Percentiles rank a stretch among this genome's conserved stretches.
phyloP scores from a whole-genome alignment of 2,329 filamentous ascomycete species.

The Botryotinia narcissicola region DNA sequence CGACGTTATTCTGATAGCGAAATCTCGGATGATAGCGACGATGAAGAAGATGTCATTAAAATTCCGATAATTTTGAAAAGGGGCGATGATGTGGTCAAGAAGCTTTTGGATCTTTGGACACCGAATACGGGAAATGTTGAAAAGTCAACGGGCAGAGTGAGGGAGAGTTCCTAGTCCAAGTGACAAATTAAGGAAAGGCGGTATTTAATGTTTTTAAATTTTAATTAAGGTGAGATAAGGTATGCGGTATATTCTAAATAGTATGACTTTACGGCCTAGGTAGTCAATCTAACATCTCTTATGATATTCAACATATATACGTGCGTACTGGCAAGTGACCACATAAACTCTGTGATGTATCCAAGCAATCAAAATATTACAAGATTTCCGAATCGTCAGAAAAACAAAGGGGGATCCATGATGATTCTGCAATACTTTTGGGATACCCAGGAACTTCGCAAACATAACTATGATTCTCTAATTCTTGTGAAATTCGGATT shows the following conservation, averaged over 20 bases:
- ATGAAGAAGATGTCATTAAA: constrained; percentile 23
- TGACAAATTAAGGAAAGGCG: not conserved
- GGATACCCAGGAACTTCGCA: not conserved
- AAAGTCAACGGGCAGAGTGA: not conserved
- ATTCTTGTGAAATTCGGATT: not conserved
- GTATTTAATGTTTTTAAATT: not conserved
- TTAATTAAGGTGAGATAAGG: too few species aligned
- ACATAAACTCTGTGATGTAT: not conserved
- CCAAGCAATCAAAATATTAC: not conserved
- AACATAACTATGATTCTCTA: not conserved
- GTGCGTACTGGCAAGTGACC: not conserved
- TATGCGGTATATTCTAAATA: not conserved
- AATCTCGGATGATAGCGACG: constrained; percentile 15
- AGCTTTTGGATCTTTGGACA: constrained; percentile 27
- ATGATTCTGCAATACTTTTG: not conserved
- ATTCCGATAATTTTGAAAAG: constrained; percentile 23
- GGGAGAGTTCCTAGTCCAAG: not conserved
- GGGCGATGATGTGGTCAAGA: constrained; percentile 27
- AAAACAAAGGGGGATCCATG: not conserved
- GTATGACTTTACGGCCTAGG: not conserved
- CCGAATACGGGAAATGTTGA: not conserved
- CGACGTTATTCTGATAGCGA: not conserved
- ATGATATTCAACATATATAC: not conserved
- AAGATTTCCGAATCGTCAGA: not conserved
- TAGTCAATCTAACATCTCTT: not conserved